A percentile compares a stretch with the other conserved stretches of the same genome.
Evolutionary conservation across 2,329 filamentous ascomycete species (phyloP).

Genomic region (Coniochaeta prunicola): DNA sequence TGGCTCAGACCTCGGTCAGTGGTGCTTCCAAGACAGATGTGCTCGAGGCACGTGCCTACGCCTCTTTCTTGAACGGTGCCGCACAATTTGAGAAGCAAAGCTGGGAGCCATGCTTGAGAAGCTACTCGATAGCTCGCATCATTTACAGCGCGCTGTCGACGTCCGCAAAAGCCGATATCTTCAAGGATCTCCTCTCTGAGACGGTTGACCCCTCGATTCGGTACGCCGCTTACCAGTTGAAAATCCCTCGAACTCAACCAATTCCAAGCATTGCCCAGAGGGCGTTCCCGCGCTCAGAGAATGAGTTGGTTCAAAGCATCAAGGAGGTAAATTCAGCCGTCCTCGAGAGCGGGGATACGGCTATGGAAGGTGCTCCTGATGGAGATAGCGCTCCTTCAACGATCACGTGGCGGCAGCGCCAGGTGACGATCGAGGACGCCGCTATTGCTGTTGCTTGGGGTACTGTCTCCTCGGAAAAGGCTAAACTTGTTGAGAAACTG

Average conservation of each 20-base stretch:
- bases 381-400: slow-evolving; percentile 51
- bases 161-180: slow-evolving; percentile 63
- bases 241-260: slow-evolving; percentile 77
- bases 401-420: slow-evolving; percentile 78
- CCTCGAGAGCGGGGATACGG: slow-evolving; percentile 48
- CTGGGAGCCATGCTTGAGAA: slow-evolving; percentile 72
- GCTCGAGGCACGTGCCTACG: slow-evolving; percentile 82
- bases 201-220: slow-evolving; percentile 90
- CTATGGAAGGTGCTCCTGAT: slow-evolving; percentile 28
- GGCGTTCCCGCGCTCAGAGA: slow-evolving; percentile 63
- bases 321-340: slow-evolving; percentile 63
- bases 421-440: slow-evolving; percentile 86
- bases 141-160: slow-evolving; percentile 73
- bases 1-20: slow-evolving; percentile 56
- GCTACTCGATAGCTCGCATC: slow-evolving; percentile 69
- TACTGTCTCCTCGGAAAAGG: slow-evolving; percentile 51
- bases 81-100: slow-evolving; percentile 79
- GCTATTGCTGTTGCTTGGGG: slow-evolving; percentile 81
- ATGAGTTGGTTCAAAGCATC: slow-evolving; percentile 56
- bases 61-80: slow-evolving; percentile 66
- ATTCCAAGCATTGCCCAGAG: slow-evolving; percentile 72
- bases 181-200: slow-evolving; percentile 77
- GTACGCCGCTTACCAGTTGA: slow-evolving; percentile 88
- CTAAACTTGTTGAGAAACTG: slow-evolving; percentile 40
- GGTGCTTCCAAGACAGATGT: slow-evolving; percentile 64